Evolutionary conservation across 2,329 filamentous ascomycete genomes (phyloP).

Genomic region (Alternaria conjuncta): DNA sequence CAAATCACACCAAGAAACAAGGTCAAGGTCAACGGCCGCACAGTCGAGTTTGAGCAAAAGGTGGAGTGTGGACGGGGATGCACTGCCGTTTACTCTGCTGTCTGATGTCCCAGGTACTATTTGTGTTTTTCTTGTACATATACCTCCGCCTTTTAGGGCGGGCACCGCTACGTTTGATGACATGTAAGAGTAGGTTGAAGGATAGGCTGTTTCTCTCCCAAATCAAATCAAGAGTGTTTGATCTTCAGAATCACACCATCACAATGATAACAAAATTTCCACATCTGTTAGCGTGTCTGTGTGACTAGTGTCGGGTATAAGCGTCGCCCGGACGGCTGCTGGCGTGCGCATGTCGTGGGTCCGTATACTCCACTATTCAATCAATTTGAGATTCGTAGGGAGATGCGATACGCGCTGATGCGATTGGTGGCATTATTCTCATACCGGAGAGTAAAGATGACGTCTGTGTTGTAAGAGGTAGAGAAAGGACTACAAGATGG

Average conservation of each 20-base stretch:
- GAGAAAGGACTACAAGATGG: not conserved
- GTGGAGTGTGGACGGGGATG: slow-evolving; percentile 88
- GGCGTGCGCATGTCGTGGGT: not conserved
- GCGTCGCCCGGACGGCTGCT: not conserved
- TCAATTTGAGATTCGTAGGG: not conserved
- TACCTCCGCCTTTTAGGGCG: slow-evolving; percentile 7
- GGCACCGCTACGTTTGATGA: not conserved
- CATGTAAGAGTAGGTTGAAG: slow-evolving; percentile 4
- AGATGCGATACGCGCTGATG: not conserved
- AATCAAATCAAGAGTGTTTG: not conserved
- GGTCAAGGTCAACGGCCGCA: slow-evolving; percentile 72
- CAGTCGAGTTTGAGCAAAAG: slow-evolving; percentile 79
- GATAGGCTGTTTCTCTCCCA: not conserved
- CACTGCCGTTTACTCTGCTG: slow-evolving; percentile 58
- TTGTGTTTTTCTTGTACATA: slow-evolving; percentile 2
- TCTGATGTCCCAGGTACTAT: not conserved
- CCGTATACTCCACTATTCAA: not conserved
- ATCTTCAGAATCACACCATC: not conserved
- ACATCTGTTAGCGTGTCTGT: not conserved
- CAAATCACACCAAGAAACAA: slow-evolving; percentile 80
- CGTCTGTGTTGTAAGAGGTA: not conserved
- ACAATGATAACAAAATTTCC: not conserved
- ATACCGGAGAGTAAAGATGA: not conserved
- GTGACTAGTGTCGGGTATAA: not conserved
- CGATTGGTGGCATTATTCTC: not conserved